Conservation (phyloP, 106 monocot genomes). For the Agapanthus africanus region DNA sequence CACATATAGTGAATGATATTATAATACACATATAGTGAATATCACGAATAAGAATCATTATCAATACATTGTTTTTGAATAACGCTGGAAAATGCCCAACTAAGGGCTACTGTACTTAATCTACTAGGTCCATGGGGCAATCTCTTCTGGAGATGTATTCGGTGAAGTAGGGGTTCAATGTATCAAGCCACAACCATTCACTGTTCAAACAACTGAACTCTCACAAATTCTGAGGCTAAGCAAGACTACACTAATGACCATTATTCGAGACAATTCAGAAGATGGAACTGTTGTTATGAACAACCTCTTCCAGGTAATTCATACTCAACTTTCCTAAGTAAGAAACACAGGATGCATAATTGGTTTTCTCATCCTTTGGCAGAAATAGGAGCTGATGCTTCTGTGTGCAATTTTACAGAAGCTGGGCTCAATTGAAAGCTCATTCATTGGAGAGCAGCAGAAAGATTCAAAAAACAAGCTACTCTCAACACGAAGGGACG, state of each 20-base stretch:
- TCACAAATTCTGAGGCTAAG: constrained; percentile 54
- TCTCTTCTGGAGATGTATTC: constrained; percentile 46
- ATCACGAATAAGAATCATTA: too few species aligned
- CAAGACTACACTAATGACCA: constrained; percentile 26
- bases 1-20: too few species aligned
- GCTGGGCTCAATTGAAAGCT: constrained; percentile 15
- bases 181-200: constrained; percentile 49
- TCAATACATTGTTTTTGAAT: too few species aligned
- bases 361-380: constrained; percentile 9
- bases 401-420: constrained; percentile 27
- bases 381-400: constrained; percentile 21
- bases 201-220: constrained; percentile 41
- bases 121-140: constrained; percentile 28
- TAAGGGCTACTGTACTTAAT: not conserved
- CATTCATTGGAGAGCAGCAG: not conserved
- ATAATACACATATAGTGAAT: too few species aligned
- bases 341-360: not conserved
- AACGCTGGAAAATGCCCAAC: too few species aligned
- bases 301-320: constrained; percentile 49
- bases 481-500: not conserved
- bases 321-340: not conserved
- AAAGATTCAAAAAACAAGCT: not conserved
- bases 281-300: constrained; percentile 47
- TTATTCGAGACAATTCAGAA: constrained; percentile 34
- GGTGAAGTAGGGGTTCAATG: constrained; percentile 56